A percentile compares a stretch with the other conserved stretches of the same genome.
These are phyloP conservation scores for Aspergillus kassunensis DNA, from an alignment of 495 filamentous ascomycete genomes.

Conservation along the genomic window DNA sequence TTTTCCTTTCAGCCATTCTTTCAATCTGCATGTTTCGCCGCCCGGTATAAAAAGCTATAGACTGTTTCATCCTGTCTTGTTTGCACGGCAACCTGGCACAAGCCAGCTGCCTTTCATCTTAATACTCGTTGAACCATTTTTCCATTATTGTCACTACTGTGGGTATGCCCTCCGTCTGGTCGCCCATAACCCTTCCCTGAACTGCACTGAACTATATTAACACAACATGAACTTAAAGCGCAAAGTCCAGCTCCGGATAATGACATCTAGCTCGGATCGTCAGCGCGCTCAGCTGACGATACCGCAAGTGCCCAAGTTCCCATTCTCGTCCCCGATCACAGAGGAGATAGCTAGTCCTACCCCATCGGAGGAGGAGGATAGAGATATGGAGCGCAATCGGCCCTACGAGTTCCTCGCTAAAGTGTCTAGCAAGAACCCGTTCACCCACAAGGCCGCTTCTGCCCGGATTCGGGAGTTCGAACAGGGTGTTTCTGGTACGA, in stretches of 20 bases:
- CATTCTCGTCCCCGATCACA: constrained; percentile 43
- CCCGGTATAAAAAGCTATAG: constrained; percentile 9
- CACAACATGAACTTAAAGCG: not conserved
- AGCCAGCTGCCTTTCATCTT: not conserved
- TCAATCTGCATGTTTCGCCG: constrained; percentile 1
- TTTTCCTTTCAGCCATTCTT: constrained; percentile 4
- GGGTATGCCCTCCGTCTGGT: not conserved
- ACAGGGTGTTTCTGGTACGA: not conserved
- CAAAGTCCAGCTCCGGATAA: constrained; percentile 11
- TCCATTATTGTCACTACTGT: too few relatives aligned
- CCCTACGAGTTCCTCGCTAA: constrained; percentile 32
- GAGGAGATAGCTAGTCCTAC: constrained; percentile 41
- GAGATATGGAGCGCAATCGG: constrained; percentile 25
- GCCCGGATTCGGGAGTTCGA: not conserved
- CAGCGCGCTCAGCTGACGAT: constrained; percentile 28
- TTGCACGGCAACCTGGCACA: not conserved
- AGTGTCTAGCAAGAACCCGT: constrained; percentile 23
- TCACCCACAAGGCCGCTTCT: constrained; percentile 14
- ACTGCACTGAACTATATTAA: too few relatives aligned
- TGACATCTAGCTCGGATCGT: constrained; percentile 24
- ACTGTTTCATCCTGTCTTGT: constrained; percentile 1
- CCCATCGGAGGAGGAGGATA: constrained; percentile 33
- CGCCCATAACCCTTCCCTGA: not conserved
- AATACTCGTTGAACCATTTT: not conserved
- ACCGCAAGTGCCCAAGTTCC: constrained; percentile 34